Base-by-base conservation (phyloP, 345 rosid genomes). In the Acer saccharum region DNA sequence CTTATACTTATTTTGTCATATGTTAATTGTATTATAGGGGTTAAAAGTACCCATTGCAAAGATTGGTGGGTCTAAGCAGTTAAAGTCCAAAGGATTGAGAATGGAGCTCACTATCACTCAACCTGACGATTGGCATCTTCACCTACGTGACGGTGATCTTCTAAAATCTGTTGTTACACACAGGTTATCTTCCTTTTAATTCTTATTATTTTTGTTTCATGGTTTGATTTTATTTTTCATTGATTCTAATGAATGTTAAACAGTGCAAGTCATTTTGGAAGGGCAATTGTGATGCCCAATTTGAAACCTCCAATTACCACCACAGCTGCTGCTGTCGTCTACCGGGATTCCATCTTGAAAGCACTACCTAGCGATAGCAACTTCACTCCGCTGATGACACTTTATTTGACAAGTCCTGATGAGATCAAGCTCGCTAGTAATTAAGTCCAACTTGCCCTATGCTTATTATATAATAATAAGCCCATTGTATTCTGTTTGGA, bases 361-460 rank as follows among this genome's bases (percentile, higher is more conserved):
- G 87, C 90, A 32, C 50, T 90, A 83, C 97, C 98, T 11, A 48
- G 75, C 41, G 72, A 78, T 63, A 84, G 87, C 65, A 81, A 81
- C 86, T 96, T 96, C 80, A 86, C 81, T 83, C 99, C 99, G 1
- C 91, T 96, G 23, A 96, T 92, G 98, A 94, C 98, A 10, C 95
- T 96, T 54, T 96, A 96, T 79, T 87, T 96, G 89, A 96, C 95
- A 12, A 91, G 86, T 61, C 93, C 94, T 6, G 75, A 89, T 64
- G 99, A 94, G 89, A 96, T 96, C 82, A 92, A 91, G 87, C 92
- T 89, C 60, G 99, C 99, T 29, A 84, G 99, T 94, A n/a, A n/a
- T n/a, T n/a, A 84, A 70, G 91, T 81, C 66, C 29, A 79, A 32
- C 8, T 74, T 39, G 44, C 44, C 44, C 44, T 41, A 41, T 41